Evolutionary conservation across 2,329 filamentous ascomycete species (phyloP).

Genomic region (Chaetomium globosum): DNA sequence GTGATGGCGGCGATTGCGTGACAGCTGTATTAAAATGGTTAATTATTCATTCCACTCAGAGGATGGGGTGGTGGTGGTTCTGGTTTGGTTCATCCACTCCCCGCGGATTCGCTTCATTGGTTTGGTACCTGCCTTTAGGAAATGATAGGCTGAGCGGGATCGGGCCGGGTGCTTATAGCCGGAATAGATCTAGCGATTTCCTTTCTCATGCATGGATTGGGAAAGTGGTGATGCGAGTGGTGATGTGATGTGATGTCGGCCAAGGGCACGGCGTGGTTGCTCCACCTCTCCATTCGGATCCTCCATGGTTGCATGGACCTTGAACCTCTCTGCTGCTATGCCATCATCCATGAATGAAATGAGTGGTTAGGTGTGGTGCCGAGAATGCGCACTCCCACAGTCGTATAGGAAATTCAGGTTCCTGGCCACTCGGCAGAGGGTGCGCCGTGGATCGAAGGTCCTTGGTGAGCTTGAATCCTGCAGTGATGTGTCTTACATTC

Average conservation of each 20-base stretch:
- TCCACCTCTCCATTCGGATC: not conserved
- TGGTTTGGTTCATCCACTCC: not conserved
- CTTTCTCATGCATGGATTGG: not conserved
- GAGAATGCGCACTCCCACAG: not conserved
- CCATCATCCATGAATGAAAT: no score
- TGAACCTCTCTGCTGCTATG: no score
- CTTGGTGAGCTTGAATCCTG: not conserved
- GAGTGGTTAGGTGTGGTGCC: no score
- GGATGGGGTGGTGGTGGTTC: not conserved
- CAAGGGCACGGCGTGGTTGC: not conserved
- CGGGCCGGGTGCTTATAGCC: slow-evolving; percentile 3
- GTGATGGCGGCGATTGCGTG: not conserved
- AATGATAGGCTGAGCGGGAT: not conserved
- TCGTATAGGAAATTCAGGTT: not conserved
- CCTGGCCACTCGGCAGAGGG: not conserved
- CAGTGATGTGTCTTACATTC: not conserved
- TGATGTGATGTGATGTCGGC: slow-evolving; percentile 2
- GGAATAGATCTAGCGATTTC: slow-evolving; percentile 8
- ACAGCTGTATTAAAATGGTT: not conserved
- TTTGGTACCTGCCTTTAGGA: not conserved
- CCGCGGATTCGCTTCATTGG: not conserved
- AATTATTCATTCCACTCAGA: not conserved
- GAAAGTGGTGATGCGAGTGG: not conserved
- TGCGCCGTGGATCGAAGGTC: not conserved
- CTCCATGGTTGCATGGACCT: not conserved